Evolutionary conservation across 805 yeast species (phyloP).

Genomic region (Metschnikowia drakensbergensis): DNA sequence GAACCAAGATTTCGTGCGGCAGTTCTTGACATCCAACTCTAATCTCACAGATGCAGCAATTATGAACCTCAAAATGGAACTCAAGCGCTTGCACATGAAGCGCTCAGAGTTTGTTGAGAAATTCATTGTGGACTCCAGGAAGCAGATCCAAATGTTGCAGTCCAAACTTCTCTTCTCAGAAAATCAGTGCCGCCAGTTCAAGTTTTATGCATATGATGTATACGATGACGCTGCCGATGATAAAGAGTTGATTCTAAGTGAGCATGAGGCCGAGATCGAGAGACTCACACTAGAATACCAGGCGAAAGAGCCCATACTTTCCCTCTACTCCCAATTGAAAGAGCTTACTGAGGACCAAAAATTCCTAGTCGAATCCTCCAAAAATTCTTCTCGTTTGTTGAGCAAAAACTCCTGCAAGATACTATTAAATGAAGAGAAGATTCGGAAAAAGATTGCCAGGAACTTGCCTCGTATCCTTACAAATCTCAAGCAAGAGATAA

Average conservation of each 20-base stretch:
- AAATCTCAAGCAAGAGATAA: slow-evolving; percentile 46
- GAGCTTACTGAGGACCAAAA: slow-evolving; percentile 56
- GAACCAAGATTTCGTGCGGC: slow-evolving; percentile 34
- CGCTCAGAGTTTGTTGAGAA: slow-evolving; percentile 64
- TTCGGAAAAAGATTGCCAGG: slow-evolving; percentile 63
- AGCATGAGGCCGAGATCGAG: slow-evolving; percentile 61
- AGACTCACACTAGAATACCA: slow-evolving; percentile 48
- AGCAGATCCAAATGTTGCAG: slow-evolving; percentile 61
- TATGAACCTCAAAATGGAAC: slow-evolving; percentile 50
- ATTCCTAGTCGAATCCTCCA: slow-evolving; percentile 63
- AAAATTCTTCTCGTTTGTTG: slow-evolving; percentile 74
- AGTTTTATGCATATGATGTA: slow-evolving; percentile 31
- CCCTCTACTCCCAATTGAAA: slow-evolving; percentile 52
- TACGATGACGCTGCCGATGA: slow-evolving; percentile 36
- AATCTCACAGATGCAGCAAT: slow-evolving; percentile 47
- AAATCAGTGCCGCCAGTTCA: slow-evolving; percentile 47
- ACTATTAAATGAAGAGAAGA: slow-evolving; percentile 72
- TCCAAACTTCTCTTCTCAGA: slow-evolving; percentile 53
- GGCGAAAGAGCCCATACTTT: slow-evolving; percentile 51
- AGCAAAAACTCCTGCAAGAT: slow-evolving; percentile 76
- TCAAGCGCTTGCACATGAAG: slow-evolving; percentile 53
- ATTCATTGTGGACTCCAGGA: slow-evolving; percentile 61
- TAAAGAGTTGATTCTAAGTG: slow-evolving; percentile 57
- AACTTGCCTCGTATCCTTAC: slow-evolving; percentile 62
- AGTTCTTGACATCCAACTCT: slow-evolving; percentile 44